Base-by-base conservation (phyloP, 2,329 filamentous ascomycete species). In the Diaporthe citrichinensis region DNA sequence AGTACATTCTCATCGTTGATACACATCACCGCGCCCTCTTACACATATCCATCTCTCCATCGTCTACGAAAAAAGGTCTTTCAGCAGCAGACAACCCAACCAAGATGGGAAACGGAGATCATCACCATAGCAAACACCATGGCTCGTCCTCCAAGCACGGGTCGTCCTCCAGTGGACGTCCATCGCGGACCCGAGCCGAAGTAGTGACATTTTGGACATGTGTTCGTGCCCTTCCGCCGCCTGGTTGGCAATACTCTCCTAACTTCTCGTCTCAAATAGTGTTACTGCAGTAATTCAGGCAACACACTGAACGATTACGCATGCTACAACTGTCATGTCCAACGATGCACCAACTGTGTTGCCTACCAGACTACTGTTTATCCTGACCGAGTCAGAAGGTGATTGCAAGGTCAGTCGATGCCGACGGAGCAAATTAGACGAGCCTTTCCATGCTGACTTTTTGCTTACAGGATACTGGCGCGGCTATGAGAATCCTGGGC, bases 191-290 rank as follows among this genome's bases (percentile, higher is more conserved):
- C 14, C 34, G 34, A 55, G 46, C 49, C 7, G 49, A 69, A 41
- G 49, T 69, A 4, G 49, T 69, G 23, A 69, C 65, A 23, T 17
- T 41, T 36, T 69, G 65, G 65, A 69, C 65, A 20, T 69, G 65
- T 12, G 65, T 69, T n/a, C 3, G 65, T 55, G n/a, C 34, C 15
- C n/a, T 41, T 55, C 15, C 23, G 6, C 4, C 6, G 2, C 9
- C 23, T 23, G 1, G 41, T 25, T 25, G 28, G 17, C 25, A 10
- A 23, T 3, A 7, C 1, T 2, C 31, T 41, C n/a, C 34, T 69
- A 23, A 69, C 15, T 55, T 17, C 5, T 39, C 31, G 14, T 25
- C 49, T 9, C 4, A 6, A 36, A 31, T 31, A 69, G 65, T 69
- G 65, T 28, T 36, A 69, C 6, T 69, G 65, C 1, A 12, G 25